Conservation (phyloP, 1,284 basidiomycete species). For the Cystobasidiaceae sp. region DNA sequence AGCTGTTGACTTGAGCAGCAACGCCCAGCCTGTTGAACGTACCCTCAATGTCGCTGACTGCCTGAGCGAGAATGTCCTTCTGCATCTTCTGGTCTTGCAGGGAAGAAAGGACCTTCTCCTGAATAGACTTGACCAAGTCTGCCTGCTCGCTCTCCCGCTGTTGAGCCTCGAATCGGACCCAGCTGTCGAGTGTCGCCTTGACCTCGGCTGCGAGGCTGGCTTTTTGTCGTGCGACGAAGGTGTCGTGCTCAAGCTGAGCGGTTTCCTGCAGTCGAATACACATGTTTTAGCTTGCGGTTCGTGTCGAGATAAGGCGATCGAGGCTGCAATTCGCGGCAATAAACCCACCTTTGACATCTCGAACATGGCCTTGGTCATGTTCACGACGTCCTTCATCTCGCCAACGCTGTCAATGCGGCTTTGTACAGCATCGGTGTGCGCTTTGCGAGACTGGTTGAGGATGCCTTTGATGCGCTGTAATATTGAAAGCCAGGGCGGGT, state of each 20-base stretch:
- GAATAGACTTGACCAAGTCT: conserved; percentile 78
- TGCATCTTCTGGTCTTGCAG: conserved; percentile 88
- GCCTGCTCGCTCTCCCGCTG: conserved; percentile 93
- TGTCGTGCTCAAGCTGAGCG: conserved; percentile 80
- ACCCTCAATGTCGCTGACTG: conserved; percentile 90
- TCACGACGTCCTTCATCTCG: conserved; percentile 90
- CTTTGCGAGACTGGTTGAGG: conserved; percentile 73
- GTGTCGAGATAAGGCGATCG: background rate
- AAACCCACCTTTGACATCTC: conserved; percentile 73
- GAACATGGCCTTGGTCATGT: conserved; percentile 84
- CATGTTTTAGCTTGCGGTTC: too few relatives aligned
- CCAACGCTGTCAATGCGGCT: conserved; percentile 85
- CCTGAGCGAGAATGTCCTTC: conserved; percentile 79
- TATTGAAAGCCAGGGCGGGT: background rate
- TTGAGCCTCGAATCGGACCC: conserved; percentile 97
- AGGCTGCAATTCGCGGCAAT: background rate
- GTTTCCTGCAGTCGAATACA: too few relatives aligned
- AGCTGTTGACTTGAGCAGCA: conserved; percentile 28
- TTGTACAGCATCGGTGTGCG: conserved; percentile 91
- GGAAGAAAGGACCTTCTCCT: conserved; percentile 74
- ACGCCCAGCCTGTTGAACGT: conserved; percentile 49
- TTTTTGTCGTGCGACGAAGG: conserved; percentile 87
- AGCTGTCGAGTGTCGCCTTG: conserved; percentile 92
- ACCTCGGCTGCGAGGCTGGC: conserved; percentile 79
- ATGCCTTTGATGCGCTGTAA: conserved; percentile 65